Evolutionary conservation across 2,329 filamentous ascomycete species (phyloP), one percentile per base, ranked within the genome.

Genomic region (Aspergillus viridinutans): DNA sequence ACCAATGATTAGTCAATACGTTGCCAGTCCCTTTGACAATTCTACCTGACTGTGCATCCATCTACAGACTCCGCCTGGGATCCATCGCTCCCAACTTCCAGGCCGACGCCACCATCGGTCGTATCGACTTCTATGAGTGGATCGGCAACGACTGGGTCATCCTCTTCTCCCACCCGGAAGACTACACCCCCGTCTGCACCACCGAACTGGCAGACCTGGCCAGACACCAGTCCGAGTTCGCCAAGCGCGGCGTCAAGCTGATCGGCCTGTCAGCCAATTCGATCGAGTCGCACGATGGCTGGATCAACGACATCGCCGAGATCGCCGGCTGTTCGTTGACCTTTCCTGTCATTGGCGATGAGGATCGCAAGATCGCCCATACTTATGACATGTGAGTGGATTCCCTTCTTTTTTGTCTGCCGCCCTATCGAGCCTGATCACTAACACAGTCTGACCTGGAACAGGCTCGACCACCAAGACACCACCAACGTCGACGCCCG

Each of bases 161-260:
- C 61, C 81, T 89, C 64, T 89, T 89, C 81, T 88, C 85, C 48
- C 86, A 89, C 77, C 86, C 86, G 68, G 74, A 74, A 68, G 92
- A 97, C 79, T 97, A 90, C 82, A 97, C 92, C 6, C 92, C 92
- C 61, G 92, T 96, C 60, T 97, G 92, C 83, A 97, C 92, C 69
- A 97, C 92, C 57, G 92, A 97, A 82, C 88, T 97, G 61, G 92
- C 92, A 64, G 92, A 92, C 64, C 96, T 97, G 71, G 90, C 92
- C 69, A 94, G 93, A 80, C 85, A 96, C 62, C 87, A 91, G 81
- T 85, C 87, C 68, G 92, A 97, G 78, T 97, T 97, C 80, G 83
- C 85, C 72, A 90, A 89, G 81, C 88, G 92, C 67, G 87, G 86
- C 66, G 90, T 93, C 69, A 93, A 96, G 86, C 85, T 96, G 77